These are phyloP conservation scores for Cyberlindnera samutprakarnensis DNA, from an alignment of 805 yeast species.

Conservation along the genomic window DNA sequence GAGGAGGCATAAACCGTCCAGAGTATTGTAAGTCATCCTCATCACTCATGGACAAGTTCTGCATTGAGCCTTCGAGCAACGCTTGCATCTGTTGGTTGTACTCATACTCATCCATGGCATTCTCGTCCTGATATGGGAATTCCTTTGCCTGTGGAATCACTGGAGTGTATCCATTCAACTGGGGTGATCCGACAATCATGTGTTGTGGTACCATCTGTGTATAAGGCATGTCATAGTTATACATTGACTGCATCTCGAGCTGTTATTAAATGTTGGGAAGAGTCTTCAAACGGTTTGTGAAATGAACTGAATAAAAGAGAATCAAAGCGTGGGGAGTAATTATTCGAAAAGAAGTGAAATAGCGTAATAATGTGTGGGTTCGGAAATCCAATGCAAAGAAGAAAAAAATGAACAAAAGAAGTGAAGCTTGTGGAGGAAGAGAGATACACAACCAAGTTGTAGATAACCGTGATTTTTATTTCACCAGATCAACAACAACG, in stretches of 20 bases:
- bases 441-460: too few species aligned
- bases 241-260: constrained; percentile 17
- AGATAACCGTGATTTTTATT: too few species aligned
- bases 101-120: constrained; percentile 1
- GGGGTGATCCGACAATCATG: constrained; percentile 18
- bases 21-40: constrained; percentile 5
- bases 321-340: too few species aligned
- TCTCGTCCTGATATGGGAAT: not conserved
- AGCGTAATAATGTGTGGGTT: too few species aligned
- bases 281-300: too few species aligned
- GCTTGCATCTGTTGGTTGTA: constrained; percentile 2
- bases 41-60: not conserved
- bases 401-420: not conserved
- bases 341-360: too few species aligned
- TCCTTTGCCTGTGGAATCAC: constrained; percentile 1
- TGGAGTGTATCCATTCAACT: constrained; percentile 7
- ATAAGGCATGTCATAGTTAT: constrained; percentile 20
- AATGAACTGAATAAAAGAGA: too few species aligned
- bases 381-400: too few species aligned
- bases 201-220: constrained; percentile 21
- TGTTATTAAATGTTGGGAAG: too few species aligned
- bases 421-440: too few species aligned
- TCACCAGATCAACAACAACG: too few species aligned
- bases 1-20: too few species aligned
- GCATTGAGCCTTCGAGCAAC: constrained; percentile 2